Conservation (phyloP, 2,329 filamentous ascomycete species). For the Trichophyton verrucosum region DNA sequence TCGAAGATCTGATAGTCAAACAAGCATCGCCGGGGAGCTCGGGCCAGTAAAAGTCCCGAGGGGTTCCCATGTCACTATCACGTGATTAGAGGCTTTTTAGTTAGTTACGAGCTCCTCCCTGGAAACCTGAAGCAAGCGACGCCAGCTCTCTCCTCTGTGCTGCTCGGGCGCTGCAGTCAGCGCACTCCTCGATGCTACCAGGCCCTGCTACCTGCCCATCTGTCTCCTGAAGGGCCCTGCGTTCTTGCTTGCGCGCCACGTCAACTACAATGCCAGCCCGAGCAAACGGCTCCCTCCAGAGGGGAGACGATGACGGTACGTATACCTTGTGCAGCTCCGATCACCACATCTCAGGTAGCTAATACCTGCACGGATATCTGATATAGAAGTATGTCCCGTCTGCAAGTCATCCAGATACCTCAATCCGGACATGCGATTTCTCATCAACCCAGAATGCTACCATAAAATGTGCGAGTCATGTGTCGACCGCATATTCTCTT, state of each 20-base stretch:
- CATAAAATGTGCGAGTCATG: constrained; percentile 97
- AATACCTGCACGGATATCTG: background rate
- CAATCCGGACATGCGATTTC: constrained; percentile 85
- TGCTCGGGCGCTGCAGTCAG: background rate
- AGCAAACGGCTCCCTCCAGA: background rate
- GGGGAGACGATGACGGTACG: constrained; percentile 4
- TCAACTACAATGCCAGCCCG: background rate
- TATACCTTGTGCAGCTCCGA: background rate
- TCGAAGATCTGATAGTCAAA: too few relatives aligned
- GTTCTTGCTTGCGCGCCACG: background rate
- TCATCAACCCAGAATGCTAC: constrained; percentile 97
- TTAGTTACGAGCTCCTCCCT: too few relatives aligned
- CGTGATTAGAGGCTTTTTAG: background rate
- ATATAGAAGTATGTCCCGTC: constrained; percentile 76
- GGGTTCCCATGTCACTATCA: background rate
- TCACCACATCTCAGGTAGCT: background rate
- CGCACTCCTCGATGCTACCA: background rate
- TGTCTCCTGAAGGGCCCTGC: background rate
- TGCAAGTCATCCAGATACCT: constrained; percentile 96
- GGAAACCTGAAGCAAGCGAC: too few relatives aligned
- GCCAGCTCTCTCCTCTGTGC: background rate
- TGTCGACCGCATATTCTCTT: constrained; percentile 85
- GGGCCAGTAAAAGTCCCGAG: background rate
- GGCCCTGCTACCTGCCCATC: background rate
- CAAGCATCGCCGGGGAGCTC: background rate